A percentile compares a stretch with the other conserved stretches of the same genome.
Conservation (phyloP, 2,329 filamentous ascomycete genomes). For the Colletotrichum spinosum region DNA sequence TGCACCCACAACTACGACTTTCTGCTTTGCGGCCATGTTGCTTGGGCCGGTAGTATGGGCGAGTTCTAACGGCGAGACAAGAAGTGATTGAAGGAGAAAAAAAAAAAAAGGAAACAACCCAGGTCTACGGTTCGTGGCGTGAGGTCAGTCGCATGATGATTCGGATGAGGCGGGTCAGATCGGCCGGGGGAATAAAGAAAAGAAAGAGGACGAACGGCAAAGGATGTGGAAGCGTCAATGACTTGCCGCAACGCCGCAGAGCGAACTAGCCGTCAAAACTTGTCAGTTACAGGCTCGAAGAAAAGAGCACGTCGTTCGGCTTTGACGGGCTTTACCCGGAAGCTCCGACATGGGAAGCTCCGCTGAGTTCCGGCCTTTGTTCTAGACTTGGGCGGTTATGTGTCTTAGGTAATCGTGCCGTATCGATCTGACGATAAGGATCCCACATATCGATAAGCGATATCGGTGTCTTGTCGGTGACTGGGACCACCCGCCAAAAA, state of each 20-base stretch:
- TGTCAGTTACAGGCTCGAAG: background rate
- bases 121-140: slow-evolving; percentile 18
- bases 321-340: slow-evolving; percentile 28
- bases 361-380: background rate
- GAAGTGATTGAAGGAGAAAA: background rate
- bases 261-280: background rate
- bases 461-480: slow-evolving; percentile 15
- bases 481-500: slow-evolving; percentile 6
- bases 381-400: no score
- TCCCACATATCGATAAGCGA: background rate
- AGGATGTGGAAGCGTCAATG: slow-evolving; percentile 17
- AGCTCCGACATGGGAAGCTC: slow-evolving; percentile 35
- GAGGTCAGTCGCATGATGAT: slow-evolving; percentile 27
- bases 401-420: background rate
- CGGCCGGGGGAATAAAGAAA: slow-evolving; percentile 8
- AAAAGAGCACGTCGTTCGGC: slow-evolving; percentile 3
- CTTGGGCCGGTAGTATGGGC: background rate
- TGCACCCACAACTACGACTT: slow-evolving; percentile 87
- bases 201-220: slow-evolving; percentile 1
- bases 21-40: slow-evolving; percentile 62
- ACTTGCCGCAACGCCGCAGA: slow-evolving; percentile 24
- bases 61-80: background rate
- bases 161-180: slow-evolving; percentile 20
- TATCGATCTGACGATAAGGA: background rate
- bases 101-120: background rate